Conservation (phyloP, 2,329 filamentous ascomycete genomes). For the Penicillium psychrosexuale region DNA sequence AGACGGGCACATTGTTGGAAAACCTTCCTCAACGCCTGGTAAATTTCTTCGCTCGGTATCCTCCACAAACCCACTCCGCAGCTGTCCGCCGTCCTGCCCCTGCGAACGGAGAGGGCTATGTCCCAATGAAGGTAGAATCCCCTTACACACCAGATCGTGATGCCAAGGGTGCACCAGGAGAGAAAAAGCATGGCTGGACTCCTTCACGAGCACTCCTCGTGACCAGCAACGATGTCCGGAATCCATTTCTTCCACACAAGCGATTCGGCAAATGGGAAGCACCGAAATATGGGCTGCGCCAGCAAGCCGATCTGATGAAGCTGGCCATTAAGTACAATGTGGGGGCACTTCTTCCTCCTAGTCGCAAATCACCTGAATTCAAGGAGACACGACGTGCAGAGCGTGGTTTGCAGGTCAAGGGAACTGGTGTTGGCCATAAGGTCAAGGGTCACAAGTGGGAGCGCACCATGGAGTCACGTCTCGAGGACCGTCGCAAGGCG, state of each 20-base stretch:
- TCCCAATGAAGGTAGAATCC: slow-evolving; percentile 30
- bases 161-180: slow-evolving; percentile 40
- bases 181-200: slow-evolving; percentile 32
- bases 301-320: slow-evolving; percentile 89
- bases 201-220: slow-evolving; percentile 34
- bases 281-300: slow-evolving; percentile 75
- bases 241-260: slow-evolving; percentile 79
- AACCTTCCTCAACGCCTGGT: slow-evolving; percentile 70
- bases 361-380: slow-evolving; percentile 69
- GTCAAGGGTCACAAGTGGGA: slow-evolving; percentile 97
- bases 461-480: slow-evolving; percentile 73
- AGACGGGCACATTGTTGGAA: slow-evolving; percentile 2
- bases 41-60: slow-evolving; percentile 86
- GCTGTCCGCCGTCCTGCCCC: slow-evolving; percentile 34
- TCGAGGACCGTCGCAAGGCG: slow-evolving; percentile 85
- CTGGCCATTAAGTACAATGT: slow-evolving; percentile 75
- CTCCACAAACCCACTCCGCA: slow-evolving; percentile 58
- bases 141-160: slow-evolving; percentile 43
- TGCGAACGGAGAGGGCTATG: slow-evolving; percentile 21
- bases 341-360: slow-evolving; percentile 73
- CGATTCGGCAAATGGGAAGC: slow-evolving; percentile 81
- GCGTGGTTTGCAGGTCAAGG: slow-evolving; percentile 79
- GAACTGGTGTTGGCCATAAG: slow-evolving; percentile 84
- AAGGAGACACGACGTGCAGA: slow-evolving; percentile 68
- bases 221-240: slow-evolving; percentile 53